Evolutionary conservation across 345 rosid species (phyloP).

Genomic region (Hypericum androsaemum): DNA sequence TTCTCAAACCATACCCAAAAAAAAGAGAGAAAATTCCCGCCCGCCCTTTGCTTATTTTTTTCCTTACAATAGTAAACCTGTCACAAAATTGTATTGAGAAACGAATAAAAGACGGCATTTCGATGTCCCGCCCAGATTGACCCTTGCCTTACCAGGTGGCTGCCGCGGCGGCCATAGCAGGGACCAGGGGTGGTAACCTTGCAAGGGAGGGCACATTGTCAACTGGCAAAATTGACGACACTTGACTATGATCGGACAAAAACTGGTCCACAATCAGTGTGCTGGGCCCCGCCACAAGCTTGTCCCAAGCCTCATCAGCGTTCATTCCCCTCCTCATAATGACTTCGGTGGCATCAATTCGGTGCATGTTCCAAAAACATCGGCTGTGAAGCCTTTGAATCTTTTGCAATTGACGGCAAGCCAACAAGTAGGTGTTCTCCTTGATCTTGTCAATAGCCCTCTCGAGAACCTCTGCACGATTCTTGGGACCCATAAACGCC

Average conservation of each 20-base stretch:
- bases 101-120: too few relatives aligned
- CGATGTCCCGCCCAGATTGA: not conserved
- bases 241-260: conserved; percentile 14
- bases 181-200: conserved; percentile 15
- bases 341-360: conserved; percentile 66
- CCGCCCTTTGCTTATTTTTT: too few relatives aligned
- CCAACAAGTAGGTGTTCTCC: conserved; percentile 42
- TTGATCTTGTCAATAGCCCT: conserved; percentile 47
- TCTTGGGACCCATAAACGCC: conserved; percentile 12
- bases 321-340: conserved; percentile 43
- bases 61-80: too few relatives aligned
- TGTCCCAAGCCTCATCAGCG: conserved; percentile 62
- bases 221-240: not conserved
- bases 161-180: conserved; percentile 39
- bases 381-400: conserved; percentile 35
- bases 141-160: conserved; percentile 8
- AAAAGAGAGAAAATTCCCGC: too few relatives aligned
- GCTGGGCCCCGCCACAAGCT: conserved; percentile 45
- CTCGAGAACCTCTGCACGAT: conserved; percentile 29
- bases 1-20: too few relatives aligned
- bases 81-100: too few relatives aligned
- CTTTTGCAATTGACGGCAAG: conserved; percentile 53
- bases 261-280: conserved; percentile 40
- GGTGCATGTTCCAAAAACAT: conserved; percentile 64
- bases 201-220: conserved; percentile 21